A percentile compares a stretch with the other conserved stretches of the same genome.
Evolutionary conservation across 768 basidiomycete species (phyloP).

Genomic region (Agaricus subrufescens): DNA sequence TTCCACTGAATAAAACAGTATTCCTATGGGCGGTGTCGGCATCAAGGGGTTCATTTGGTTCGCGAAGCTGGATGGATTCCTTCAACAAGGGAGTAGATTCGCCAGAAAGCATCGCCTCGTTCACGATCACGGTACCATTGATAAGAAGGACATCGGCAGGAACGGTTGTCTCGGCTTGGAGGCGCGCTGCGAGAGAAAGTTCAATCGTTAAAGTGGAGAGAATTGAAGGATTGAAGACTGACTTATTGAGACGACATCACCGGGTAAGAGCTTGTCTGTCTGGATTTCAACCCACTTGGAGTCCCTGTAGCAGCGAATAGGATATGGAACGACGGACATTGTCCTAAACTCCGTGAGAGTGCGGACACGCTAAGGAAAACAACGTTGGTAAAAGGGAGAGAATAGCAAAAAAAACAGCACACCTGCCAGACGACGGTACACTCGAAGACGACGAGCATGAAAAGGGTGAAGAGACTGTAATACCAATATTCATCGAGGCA

Average conservation of each 20-base stretch:
- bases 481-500: constrained; percentile 99
- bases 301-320: constrained; percentile 78
- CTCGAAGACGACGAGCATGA: constrained; percentile 98
- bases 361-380: constrained; percentile 63
- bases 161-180: constrained; percentile 77
- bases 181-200: constrained; percentile 40
- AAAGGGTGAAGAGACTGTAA: constrained; percentile 94
- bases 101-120: constrained; percentile 98
- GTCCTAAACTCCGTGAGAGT: constrained; percentile 95
- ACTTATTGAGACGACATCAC: constrained; percentile 84
- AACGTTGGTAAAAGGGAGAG: background rate
- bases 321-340: constrained; percentile 91
- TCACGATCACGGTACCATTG: constrained; percentile 91
- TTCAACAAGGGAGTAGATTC: constrained; percentile 97
- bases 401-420: constrained; percentile 18
- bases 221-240: constrained; percentile 7
- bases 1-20: constrained; percentile 88
- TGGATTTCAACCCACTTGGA: constrained; percentile 76
- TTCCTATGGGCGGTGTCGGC: constrained; percentile 87
- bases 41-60: constrained; percentile 70
- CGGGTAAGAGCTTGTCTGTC: constrained; percentile 86
- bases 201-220: constrained; percentile 3
- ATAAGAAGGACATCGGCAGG: constrained; percentile 94
- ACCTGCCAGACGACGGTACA: constrained; percentile 99
- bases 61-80: constrained; percentile 87